These are phyloP conservation scores for Phytophthora sansomeana DNA, from an alignment of 352 stramenopile genomes.

Conservation along the genomic window DNA sequence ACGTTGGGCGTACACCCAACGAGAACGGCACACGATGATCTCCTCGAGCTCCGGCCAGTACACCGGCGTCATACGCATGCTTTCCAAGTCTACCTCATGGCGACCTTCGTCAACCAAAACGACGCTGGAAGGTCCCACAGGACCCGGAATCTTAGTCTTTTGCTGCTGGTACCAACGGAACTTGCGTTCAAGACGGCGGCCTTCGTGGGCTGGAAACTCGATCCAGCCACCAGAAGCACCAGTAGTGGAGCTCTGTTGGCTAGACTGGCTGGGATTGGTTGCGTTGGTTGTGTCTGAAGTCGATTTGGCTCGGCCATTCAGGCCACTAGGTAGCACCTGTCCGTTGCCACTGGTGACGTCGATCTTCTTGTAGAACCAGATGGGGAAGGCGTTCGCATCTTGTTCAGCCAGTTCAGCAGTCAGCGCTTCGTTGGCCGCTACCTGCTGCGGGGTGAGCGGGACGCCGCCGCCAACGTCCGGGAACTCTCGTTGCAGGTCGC, in stretches of 20 bases:
- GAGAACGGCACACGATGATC: conserved; percentile 70
- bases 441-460: conserved; percentile 49
- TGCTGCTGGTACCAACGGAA: conserved; percentile 74
- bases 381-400: conserved; percentile 69
- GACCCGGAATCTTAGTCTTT: conserved; percentile 45
- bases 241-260: conserved; percentile 15
- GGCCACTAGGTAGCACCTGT: conserved; percentile 41
- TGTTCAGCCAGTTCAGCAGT: conserved; percentile 55
- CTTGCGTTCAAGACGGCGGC: conserved; percentile 70
- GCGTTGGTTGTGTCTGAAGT: conserved; percentile 11
- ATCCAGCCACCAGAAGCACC: conserved; percentile 57
- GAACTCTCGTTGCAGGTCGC: conserved; percentile 65
- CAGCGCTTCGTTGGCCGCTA: conserved; percentile 53
- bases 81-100: conserved; percentile 80
- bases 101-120: conserved; percentile 87
- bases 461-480: conserved; percentile 61
- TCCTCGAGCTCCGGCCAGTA: conserved; percentile 83
- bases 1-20: conserved; percentile 85
- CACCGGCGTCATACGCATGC: conserved; percentile 81
- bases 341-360: conserved; percentile 46
- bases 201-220: conserved; percentile 80
- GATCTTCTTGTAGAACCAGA: conserved; percentile 87
- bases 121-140: conserved; percentile 51
- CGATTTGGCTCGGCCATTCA: conserved; percentile 29
- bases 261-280: conserved; percentile 7